Conservation (phyloP, 257 asterid genomes). For the Penstemon newberryi region DNA sequence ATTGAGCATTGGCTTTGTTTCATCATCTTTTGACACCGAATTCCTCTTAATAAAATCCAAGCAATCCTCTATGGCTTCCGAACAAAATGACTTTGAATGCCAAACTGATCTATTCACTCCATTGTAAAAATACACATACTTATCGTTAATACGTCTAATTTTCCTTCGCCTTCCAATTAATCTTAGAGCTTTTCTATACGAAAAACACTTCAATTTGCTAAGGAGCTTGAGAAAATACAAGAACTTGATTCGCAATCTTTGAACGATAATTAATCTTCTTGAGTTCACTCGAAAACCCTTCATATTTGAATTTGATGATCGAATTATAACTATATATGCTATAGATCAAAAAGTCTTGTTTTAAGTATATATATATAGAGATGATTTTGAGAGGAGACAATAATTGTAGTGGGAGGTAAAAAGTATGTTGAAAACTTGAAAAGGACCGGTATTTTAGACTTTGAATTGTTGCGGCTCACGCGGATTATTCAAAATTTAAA, state of each 20-base stretch:
- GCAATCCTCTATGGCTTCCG: conserved; percentile 61
- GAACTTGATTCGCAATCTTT: conserved; percentile 37
- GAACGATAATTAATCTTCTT: conserved; percentile 40
- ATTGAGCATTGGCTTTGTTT: conserved; percentile 35
- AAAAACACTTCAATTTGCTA: conserved; percentile 24
- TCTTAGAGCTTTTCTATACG: conserved; percentile 30
- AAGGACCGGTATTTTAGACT: too few species aligned
- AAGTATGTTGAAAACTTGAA: too few species aligned
- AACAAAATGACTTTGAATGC: conserved; percentile 54
- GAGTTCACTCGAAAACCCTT: conserved; percentile 45
- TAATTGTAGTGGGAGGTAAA: too few species aligned
- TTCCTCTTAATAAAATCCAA: conserved; percentile 60
- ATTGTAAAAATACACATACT: background rate
- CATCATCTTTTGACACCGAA: conserved; percentile 50
- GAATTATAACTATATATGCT: too few species aligned
- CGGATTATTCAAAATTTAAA: too few species aligned
- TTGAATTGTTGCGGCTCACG: too few species aligned
- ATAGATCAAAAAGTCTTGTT: too few species aligned
- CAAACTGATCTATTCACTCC: conserved; percentile 22
- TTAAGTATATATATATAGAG: too few species aligned
- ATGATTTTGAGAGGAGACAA: too few species aligned
- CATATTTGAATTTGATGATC: background rate
- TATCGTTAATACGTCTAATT: background rate
- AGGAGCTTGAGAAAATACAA: conserved; percentile 34
- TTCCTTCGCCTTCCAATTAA: conserved; percentile 14